Conservation (phyloP, 768 basidiomycete genomes). For the Lepiota venenata region DNA sequence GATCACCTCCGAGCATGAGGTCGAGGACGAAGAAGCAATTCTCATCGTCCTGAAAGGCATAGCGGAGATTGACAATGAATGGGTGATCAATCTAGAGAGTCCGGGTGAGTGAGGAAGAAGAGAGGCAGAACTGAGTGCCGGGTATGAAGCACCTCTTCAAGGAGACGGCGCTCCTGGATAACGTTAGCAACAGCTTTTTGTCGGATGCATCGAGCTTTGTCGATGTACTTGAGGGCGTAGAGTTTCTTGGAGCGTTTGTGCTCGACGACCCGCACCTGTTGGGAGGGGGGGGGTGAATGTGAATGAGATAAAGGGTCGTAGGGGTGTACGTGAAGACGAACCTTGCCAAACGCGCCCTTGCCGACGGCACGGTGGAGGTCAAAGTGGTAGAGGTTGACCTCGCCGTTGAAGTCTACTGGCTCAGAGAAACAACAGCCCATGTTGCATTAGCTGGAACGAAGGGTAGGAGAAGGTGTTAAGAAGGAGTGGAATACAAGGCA, state of each 20-base stretch:
- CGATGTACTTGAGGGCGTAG: slow-evolving; percentile 97
- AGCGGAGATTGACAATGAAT: slow-evolving; percentile 86
- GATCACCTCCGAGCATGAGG: slow-evolving; percentile 93
- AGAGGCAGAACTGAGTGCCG: neutral
- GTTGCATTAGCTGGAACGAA: slow-evolving; percentile 32
- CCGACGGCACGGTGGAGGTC: slow-evolving; percentile 94
- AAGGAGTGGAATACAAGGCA: slow-evolving; percentile 35
- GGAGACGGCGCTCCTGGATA: slow-evolving; percentile 87
- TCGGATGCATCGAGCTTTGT: slow-evolving; percentile 88
- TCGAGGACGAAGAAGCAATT: slow-evolving; percentile 98
- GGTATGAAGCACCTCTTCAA: slow-evolving; percentile 75
- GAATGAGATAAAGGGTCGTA: slow-evolving; percentile 5
- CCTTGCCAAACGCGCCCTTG: slow-evolving; percentile 98
- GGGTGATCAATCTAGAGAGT: slow-evolving; percentile 74
- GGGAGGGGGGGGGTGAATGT: no score
- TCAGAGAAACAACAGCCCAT: slow-evolving; percentile 71
- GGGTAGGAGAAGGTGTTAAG: slow-evolving; percentile 28
- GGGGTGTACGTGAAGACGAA: slow-evolving; percentile 28
- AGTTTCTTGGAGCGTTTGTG: slow-evolving; percentile 91
- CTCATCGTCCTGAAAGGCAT: slow-evolving; percentile 96
- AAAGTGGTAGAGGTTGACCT: slow-evolving; percentile 93
- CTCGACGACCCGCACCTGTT: slow-evolving; percentile 92
- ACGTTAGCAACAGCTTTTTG: slow-evolving; percentile 91
- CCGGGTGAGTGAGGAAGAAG: slow-evolving; percentile 5
- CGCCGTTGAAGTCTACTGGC: slow-evolving; percentile 82